Evolutionary conservation across 139 green algal genomes (phyloP).

Genomic region (Pleodorina starrii): DNA sequence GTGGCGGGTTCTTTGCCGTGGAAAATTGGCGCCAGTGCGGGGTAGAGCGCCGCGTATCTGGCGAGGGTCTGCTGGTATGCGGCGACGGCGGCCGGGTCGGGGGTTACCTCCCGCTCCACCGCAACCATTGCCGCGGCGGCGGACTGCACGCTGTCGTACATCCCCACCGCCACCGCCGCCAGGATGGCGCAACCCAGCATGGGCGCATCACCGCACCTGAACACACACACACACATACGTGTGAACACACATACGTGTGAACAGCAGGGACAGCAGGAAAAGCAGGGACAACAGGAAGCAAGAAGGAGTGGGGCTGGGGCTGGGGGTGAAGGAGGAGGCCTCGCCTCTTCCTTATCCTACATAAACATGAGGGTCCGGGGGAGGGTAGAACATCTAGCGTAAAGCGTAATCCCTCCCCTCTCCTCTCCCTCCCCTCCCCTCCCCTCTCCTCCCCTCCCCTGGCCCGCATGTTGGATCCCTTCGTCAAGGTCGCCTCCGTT

Average conservation of each 20-base stretch:
- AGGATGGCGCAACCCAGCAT: conserved; percentile 85
- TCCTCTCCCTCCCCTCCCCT: background rate
- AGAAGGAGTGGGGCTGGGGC: background rate
- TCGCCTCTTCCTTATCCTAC: no score
- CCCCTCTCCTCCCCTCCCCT: no score
- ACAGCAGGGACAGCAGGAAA: no score
- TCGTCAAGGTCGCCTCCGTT: no score
- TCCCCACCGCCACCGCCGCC: conserved; percentile 72
- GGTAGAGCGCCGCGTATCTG: conserved; percentile 77
- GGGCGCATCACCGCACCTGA: conserved; percentile 72
- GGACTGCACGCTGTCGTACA: conserved; percentile 63
- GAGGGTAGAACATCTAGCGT: no score
- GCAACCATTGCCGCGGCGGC: conserved; percentile 75
- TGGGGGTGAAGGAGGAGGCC: background rate
- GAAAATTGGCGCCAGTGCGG: conserved; percentile 63
- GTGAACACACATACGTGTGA: background rate
- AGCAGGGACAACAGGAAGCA: no score
- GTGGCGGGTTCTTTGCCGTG: no score
- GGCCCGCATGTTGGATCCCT: no score
- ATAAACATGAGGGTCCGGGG: no score
- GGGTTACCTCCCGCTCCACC: conserved; percentile 65
- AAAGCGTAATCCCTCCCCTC: background rate
- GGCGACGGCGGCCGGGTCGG: conserved; percentile 53
- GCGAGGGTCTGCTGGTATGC: conserved; percentile 64
- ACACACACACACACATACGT: background rate